Percentiles rank a stretch among this genome's conserved stretches.
These are phyloP conservation scores for Aureobasidium lini DNA, from an alignment of 2,329 filamentous ascomycete species.

Conservation along the genomic window DNA sequence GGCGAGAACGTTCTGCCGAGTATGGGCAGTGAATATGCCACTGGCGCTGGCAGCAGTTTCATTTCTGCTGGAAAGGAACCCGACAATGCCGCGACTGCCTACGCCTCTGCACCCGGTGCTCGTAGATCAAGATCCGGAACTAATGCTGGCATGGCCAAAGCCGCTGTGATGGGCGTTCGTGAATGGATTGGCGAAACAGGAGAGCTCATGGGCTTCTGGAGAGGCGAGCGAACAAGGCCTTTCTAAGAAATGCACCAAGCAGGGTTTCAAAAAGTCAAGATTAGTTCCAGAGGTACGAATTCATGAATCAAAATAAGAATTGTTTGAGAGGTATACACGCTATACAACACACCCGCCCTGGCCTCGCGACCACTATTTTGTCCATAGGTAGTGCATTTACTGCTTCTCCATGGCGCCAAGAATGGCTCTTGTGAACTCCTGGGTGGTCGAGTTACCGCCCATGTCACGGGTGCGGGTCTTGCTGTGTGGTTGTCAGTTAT, in stretches of 20 bases:
- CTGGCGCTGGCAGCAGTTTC: constrained; percentile 48
- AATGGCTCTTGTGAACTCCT: constrained; percentile 92
- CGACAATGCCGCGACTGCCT: constrained; percentile 34
- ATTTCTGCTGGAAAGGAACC: constrained; percentile 37
- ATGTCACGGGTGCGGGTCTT: constrained; percentile 88
- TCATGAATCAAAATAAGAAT: constrained; percentile 14
- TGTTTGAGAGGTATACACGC: constrained; percentile 12
- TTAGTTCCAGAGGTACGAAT: background rate
- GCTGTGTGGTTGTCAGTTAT: constrained; percentile 44
- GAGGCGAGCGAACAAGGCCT: constrained; percentile 48
- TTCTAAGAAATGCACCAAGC: background rate
- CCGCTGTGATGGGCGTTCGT: constrained; percentile 51
- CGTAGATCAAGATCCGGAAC: constrained; percentile 45
- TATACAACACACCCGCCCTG: constrained; percentile 10
- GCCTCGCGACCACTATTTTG: constrained; percentile 4
- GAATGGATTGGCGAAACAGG: constrained; percentile 59
- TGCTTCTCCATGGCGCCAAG: constrained; percentile 80
- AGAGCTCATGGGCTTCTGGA: constrained; percentile 56
- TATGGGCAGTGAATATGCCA: constrained; percentile 72
- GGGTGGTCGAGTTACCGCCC: constrained; percentile 82
- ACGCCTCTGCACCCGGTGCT: constrained; percentile 27
- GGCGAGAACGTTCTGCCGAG: constrained; percentile 92
- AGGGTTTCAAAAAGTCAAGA: background rate
- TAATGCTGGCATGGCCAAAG: constrained; percentile 47
- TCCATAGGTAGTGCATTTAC: constrained; percentile 8